phyloP scores from a whole-genome alignment of 495 filamentous ascomycete species.

The Hypoxylon lienhwacheense region DNA sequence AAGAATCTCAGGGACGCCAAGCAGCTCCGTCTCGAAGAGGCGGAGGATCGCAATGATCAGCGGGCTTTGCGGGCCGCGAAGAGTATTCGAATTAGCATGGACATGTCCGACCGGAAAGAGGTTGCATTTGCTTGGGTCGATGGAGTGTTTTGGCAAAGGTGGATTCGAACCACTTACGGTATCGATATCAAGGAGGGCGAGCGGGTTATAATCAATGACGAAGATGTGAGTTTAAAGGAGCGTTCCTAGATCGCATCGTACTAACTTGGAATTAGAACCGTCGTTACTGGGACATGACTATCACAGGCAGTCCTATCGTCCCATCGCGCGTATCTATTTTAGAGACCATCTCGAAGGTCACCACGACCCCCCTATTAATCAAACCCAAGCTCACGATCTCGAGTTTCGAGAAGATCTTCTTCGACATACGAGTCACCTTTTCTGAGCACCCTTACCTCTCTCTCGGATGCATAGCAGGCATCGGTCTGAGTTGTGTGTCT shows the following conservation, averaged over 20 bases:
- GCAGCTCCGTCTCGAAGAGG: slow-evolving; percentile 92
- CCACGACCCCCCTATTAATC: slow-evolving; percentile 73
- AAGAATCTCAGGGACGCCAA: slow-evolving; percentile 92
- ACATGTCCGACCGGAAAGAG: slow-evolving; percentile 81
- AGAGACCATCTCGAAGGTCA: slow-evolving; percentile 82
- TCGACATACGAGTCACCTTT: slow-evolving; percentile 68
- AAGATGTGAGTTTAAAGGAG: slow-evolving; percentile 70
- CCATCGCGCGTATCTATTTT: slow-evolving; percentile 92
- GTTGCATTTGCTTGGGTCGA: slow-evolving; percentile 99
- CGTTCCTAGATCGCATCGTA: neutral
- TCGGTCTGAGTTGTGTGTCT: slow-evolving; percentile 51
- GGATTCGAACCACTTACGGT: slow-evolving; percentile 92
- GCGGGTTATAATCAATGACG: slow-evolving; percentile 93
- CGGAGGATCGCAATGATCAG: slow-evolving; percentile 90
- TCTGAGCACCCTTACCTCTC: slow-evolving; percentile 72
- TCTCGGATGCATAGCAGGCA: slow-evolving; percentile 60
- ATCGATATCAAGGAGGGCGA: slow-evolving; percentile 83
- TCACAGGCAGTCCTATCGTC: slow-evolving; percentile 82
- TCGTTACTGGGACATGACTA: slow-evolving; percentile 91
- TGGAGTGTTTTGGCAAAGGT: slow-evolving; percentile 95
- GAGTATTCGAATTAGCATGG: slow-evolving; percentile 85
- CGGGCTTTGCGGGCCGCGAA: slow-evolving; percentile 85
- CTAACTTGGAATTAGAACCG: slow-evolving; percentile 63
- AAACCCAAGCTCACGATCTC: slow-evolving; percentile 84
- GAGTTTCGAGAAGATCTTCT: slow-evolving; percentile 74